Conservation (phyloP, 179 eudicot species). For the Sideroxylon spinosum region DNA sequence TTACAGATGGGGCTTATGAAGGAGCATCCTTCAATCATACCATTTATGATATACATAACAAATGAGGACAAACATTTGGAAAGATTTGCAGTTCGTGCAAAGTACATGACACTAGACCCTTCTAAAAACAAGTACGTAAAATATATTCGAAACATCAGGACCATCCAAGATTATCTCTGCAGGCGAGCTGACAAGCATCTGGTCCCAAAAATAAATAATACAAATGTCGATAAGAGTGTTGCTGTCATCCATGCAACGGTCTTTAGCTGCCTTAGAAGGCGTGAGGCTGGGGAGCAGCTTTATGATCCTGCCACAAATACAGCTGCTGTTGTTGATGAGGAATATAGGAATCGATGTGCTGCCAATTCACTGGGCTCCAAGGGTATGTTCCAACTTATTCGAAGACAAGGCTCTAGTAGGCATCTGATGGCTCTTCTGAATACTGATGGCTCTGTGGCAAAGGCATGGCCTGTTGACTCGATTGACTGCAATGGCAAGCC, state of each 20-base stretch:
- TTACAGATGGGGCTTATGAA: conserved; percentile 97
- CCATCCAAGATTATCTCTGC: conserved; percentile 89
- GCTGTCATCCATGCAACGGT: conserved; percentile 91
- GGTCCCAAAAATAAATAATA: conserved; percentile 90
- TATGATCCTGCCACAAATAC: conserved; percentile 70
- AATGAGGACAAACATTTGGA: conserved; percentile 92
- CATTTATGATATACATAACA: conserved; percentile 84
- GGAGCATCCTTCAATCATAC: conserved; percentile 91
- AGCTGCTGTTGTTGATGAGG: conserved; percentile 60
- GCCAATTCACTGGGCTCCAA: conserved; percentile 83
- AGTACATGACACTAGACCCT: conserved; percentile 96
- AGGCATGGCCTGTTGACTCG: conserved; percentile 84
- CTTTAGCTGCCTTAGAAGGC: conserved; percentile 59
- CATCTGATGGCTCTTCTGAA: conserved; percentile 92
- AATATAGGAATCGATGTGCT: conserved; percentile 72
- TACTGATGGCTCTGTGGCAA: conserved; percentile 87
- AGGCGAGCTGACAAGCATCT: conserved; percentile 86
- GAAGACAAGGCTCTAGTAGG: conserved; percentile 80
- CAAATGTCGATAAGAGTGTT: conserved; percentile 90
- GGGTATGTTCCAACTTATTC: conserved; percentile 92
- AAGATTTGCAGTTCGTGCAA: conserved; percentile 94
- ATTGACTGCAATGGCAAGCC: conserved; percentile 47
- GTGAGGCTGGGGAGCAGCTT: conserved; percentile 67
- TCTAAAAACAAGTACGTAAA: conserved; percentile 82
- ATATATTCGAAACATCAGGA: conserved; percentile 79